Evolutionary conservation across 768 basidiomycete genomes (phyloP).

Genomic region (Russula olivacea): DNA sequence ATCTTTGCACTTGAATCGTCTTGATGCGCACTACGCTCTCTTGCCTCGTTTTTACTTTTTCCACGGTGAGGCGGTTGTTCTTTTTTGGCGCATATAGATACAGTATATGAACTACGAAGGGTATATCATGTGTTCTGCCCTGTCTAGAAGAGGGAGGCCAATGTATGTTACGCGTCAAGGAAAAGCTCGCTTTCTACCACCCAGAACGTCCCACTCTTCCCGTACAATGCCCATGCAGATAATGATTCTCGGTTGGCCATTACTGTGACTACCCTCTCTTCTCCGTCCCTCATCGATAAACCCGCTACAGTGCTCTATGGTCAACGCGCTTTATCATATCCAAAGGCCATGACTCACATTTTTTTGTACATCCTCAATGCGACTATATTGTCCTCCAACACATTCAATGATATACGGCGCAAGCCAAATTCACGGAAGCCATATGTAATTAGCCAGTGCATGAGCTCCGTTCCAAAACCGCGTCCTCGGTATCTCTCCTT

Average conservation of each 20-base stretch:
- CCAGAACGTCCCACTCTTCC: constrained; percentile 20
- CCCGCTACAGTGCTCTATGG: constrained; percentile 4
- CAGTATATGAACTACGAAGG: too few relatives aligned
- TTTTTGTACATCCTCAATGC: constrained; percentile 39
- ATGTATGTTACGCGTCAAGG: not conserved
- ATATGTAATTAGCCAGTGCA: constrained; percentile 38
- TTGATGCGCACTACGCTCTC: not conserved
- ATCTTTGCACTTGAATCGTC: not conserved
- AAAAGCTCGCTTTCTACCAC: constrained; percentile 1
- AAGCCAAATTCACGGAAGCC: constrained; percentile 37
- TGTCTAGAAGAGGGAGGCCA: not conserved
- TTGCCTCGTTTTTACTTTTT: too few relatives aligned
- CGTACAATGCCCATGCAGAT: constrained; percentile 21
- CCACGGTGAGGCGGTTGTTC: not conserved
- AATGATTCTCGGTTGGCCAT: not conserved
- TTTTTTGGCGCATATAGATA: not conserved
- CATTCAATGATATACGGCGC: constrained; percentile 39
- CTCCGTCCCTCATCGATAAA: constrained; percentile 18
- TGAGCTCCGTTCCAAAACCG: constrained; percentile 41
- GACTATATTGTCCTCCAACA: constrained; percentile 36
- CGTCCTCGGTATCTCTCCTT: constrained; percentile 33
- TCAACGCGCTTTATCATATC: constrained; percentile 1
- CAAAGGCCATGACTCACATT: constrained; percentile 32
- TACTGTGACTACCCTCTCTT: not conserved
- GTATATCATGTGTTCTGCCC: not conserved